Conservation (phyloP, 1,139 yeast species). For the Taphrina communis region DNA sequence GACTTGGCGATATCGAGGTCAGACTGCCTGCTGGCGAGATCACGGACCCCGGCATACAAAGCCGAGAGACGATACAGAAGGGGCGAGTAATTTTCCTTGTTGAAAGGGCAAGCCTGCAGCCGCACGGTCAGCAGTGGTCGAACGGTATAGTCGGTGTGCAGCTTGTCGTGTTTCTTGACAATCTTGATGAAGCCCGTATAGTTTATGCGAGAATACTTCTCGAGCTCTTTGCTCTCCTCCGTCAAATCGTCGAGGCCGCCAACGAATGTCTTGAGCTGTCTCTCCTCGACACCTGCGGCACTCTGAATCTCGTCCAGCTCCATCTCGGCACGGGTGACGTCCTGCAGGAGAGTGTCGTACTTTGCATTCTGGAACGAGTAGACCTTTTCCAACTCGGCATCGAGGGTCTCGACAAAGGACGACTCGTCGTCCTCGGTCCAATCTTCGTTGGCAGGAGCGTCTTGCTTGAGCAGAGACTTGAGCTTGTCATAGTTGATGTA, state of each 20-base stretch:
- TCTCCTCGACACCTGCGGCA: slow-evolving; percentile 57
- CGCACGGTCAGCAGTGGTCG: slow-evolving; percentile 87
- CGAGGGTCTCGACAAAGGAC: slow-evolving; percentile 78
- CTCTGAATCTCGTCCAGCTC: slow-evolving; percentile 57
- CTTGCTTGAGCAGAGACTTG: slow-evolving; percentile 83
- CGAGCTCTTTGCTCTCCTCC: slow-evolving; percentile 80
- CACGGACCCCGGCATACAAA: slow-evolving; percentile 36
- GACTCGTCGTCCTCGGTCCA: slow-evolving; percentile 88
- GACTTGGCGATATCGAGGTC: slow-evolving; percentile 22
- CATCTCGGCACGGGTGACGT: slow-evolving; percentile 68
- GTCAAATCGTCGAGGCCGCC: slow-evolving; percentile 71
- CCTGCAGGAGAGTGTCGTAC: slow-evolving; percentile 70
- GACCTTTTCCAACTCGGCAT: slow-evolving; percentile 88
- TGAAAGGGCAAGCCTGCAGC: slow-evolving; percentile 84
- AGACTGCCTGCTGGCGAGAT: slow-evolving; percentile 19
- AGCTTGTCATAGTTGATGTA: slow-evolving; percentile 79
- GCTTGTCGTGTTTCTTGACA: slow-evolving; percentile 92
- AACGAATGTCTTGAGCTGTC: slow-evolving; percentile 30
- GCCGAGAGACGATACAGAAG: slow-evolving; percentile 37
- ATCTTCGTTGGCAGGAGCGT: slow-evolving; percentile 49
- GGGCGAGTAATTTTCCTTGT: slow-evolving; percentile 84
- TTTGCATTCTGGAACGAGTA: slow-evolving; percentile 78
- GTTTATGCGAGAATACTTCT: slow-evolving; percentile 85
- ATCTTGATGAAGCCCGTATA: slow-evolving; percentile 94
- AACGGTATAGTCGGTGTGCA: slow-evolving; percentile 84